Base-by-base conservation (phyloP, 2,329 filamentous ascomycete species). In the Coniochaeta pulveracea region DNA sequence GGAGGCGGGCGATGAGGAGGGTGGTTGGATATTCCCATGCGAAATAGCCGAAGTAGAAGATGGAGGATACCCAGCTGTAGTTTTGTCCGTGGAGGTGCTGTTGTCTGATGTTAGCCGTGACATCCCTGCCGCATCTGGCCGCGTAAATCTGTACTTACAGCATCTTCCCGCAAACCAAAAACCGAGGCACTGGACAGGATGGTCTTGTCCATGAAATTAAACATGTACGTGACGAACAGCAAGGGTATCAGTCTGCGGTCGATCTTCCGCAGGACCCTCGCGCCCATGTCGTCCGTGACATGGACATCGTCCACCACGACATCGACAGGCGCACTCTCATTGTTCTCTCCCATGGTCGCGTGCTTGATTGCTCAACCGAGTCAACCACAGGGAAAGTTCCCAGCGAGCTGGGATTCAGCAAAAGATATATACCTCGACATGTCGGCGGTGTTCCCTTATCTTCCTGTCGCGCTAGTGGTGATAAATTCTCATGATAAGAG, bases 31-130 rank as follows among this genome's bases (percentile, higher is more conserved):
- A 1, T 40, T 40, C 31, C 49, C 55, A 6, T 46, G 47, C 9
- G 38, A 46, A 33, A 51, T 59, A 4, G 49, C 54, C 8, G 39
- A 84, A 75, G 57, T 84, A 85, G 42, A 85, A 80, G 62, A 75
- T 81, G 10, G 77, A 81, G 0, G 75, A 80, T 33, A 85, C 59
- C 80, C 80, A 85, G 15, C 66, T 71, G 50, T 76, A 85, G 56
- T 83, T 16, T 19, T 47, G 48, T 4, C 45, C 65, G 24, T 58
- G 44, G 4, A 77, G 52, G 12, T 59, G 41, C 42, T 77, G 68
- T 7, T 60, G 47, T 1, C 57, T 55, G 32, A 80, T 60, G 19
- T 51, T 47, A n/a, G n/a, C n/a, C n/a, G n/a, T n/a, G n/a, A n/a
- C n/a, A n/a, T n/a, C n/a, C n/a, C n/a, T n/a, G n/a, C 69, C 69